Percentiles rank a stretch among this genome's conserved stretches.
Evolutionary conservation across 1,284 basidiomycete species (phyloP).

Genomic region (Anthracocystis panici-leucophaei): DNA sequence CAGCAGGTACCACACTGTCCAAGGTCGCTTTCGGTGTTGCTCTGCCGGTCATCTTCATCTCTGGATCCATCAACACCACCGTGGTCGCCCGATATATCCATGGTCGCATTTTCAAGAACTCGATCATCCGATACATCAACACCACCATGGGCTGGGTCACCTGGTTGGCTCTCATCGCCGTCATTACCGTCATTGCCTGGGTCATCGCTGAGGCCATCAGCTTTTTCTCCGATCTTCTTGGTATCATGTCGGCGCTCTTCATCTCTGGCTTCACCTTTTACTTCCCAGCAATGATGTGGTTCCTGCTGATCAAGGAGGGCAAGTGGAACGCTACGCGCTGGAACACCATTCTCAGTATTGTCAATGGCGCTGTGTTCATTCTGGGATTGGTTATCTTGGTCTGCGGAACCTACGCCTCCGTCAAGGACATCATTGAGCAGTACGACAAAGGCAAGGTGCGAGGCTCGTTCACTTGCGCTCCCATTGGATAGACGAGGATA

Average conservation of each 20-base stretch:
- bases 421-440: constrained; percentile 46
- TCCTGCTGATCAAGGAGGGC: constrained; percentile 51
- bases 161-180: constrained; percentile 50
- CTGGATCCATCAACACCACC: constrained; percentile 63
- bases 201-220: constrained; percentile 58
- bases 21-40: constrained; percentile 62
- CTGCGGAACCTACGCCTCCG: constrained; percentile 49
- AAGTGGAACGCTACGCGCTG: constrained; percentile 40
- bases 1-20: constrained; percentile 48
- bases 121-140: constrained; percentile 58
- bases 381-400: constrained; percentile 55
- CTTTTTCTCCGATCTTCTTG: constrained; percentile 53
- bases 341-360: constrained; percentile 47
- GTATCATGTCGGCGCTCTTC: constrained; percentile 54
- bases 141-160: constrained; percentile 53
- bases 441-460: constrained; percentile 32
- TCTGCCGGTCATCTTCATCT: constrained; percentile 63
- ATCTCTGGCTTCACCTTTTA: constrained; percentile 60
- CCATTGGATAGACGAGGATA: constrained; percentile 21
- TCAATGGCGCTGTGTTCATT: constrained; percentile 47
- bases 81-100: constrained; percentile 58
- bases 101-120: constrained; percentile 53
- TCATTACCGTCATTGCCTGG: constrained; percentile 54
- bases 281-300: constrained; percentile 72
- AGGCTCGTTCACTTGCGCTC: constrained; percentile 44